Base-by-base conservation (phyloP, 208 protist species). In the Leishmania aethiopica region DNA sequence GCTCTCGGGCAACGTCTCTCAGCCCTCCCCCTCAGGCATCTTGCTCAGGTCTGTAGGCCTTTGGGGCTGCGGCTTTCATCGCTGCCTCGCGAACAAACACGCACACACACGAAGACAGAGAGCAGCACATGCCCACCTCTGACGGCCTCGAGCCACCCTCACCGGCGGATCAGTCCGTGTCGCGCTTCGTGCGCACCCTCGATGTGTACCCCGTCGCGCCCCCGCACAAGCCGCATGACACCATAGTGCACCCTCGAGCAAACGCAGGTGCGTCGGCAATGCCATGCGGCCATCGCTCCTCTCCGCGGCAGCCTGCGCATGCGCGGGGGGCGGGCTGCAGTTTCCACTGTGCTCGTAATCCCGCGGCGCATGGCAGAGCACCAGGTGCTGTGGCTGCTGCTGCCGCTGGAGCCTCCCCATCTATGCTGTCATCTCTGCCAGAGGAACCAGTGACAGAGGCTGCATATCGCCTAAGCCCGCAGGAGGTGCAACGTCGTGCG, bases 151-250 rank as follows among this genome's bases (percentile, higher is more conserved):
- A 62, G 17, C 55, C 40, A n/a, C 75, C n/a, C 22, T 32, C 22
- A 32, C 51, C 53, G 51, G 53, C 53, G 25, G 74, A 69, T 32
- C 17, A 51, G 13, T 64, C 82, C 6, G 55, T 69, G 1, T 49
- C 78, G 22, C 51, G 55, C 64, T 79, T 32, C 37, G 74, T 86
- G 37, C 82, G 82, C 78, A 86, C 82, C 17, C 82, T 86, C 40
- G 82, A 86, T 69, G 77, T 82, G 37, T 86, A 86, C 47, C 78
- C 82, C 11, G 69, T 86, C 70, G 69, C 47, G 3, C 51, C 78
- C 37, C 28, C 53, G 25, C 49, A 70, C 8, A 73, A 37, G 47
- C 62, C 57, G 75, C 57, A 51, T 32, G 57, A 1, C 15, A 35
- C 40, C 8, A 8, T 37, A 45, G 17, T 32, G 57, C 75, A 49